phyloP scores from a whole-genome alignment of 441 rosid species.

The California macrophylla region DNA sequence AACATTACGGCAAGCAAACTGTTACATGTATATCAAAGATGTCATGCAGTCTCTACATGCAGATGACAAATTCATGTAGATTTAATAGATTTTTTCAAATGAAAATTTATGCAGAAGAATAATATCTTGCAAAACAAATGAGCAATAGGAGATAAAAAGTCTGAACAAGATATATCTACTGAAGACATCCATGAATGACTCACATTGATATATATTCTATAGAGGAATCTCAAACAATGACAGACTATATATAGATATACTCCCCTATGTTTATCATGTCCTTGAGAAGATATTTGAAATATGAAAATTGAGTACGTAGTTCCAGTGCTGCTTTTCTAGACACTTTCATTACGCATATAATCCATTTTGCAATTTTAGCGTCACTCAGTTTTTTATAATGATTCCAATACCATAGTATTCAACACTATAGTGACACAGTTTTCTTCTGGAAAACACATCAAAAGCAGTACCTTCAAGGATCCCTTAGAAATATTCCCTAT shows the following conservation, averaged over 20 bases:
- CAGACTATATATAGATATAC: background rate
- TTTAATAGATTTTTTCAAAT: background rate
- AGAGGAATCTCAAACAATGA: background rate
- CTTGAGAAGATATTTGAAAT: background rate
- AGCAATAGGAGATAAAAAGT: background rate
- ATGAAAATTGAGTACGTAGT: background rate
- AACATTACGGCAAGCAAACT: constrained; percentile 1
- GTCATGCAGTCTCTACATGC: constrained; percentile 10
- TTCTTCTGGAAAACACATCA: background rate
- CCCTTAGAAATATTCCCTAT: background rate
- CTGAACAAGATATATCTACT: background rate
- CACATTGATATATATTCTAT: background rate
- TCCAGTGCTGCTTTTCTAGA: background rate
- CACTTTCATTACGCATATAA: background rate
- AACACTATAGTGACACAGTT: background rate
- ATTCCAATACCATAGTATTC: background rate
- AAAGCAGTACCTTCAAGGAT: background rate
- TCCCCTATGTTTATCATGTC: background rate
- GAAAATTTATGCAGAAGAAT: background rate
- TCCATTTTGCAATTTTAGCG: background rate
- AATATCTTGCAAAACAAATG: background rate
- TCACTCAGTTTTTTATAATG: background rate
- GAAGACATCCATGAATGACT: background rate
- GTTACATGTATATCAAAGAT: background rate
- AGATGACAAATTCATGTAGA: background rate